Evolutionary conservation across 108 stramenopile genomes (phyloP), one percentile per base, ranked within the genome.

Genomic region (Chaetoceros muelleri): DNA sequence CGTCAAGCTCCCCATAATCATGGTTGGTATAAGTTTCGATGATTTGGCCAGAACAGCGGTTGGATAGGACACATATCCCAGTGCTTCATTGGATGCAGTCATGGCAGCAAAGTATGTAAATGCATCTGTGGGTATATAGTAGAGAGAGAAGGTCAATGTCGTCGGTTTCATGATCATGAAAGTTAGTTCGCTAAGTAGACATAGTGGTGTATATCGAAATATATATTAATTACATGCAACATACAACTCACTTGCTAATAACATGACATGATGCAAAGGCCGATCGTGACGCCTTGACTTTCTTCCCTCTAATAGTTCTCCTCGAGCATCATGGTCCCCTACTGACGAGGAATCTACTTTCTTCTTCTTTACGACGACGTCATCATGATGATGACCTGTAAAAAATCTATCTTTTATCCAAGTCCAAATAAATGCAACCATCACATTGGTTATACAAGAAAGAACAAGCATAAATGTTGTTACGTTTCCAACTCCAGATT

Each of bases 1-100:
- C 1, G 85, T 63, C 5, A 88, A 53, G 55, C 64, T 70, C 24
- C 85, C 85, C 45, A 81, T 82, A 1, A 85, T 46, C 91, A 97
- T 95, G 25, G 90, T 93, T 10, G 96, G 96, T 20, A 97, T 88
- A 21, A 97, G 73, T 76, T 97, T 97, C 57, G 91, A 91, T 40
- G 79, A 79, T 72, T 97, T 97, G 20, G 87, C 93, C 66, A 97
- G 71, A 0, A 93, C 89, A 46, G 86, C 87, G 24, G 91, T 85
- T 10, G 96, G 96, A 64, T 94, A 97, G 1, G 86, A 81, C 2
- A 93, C 90, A 53, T 72, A 87, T n/a, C 69, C 76, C 1, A 93
- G 62, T 7, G 82, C 69, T 62, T 93, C 86, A 55, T 92, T 92
- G 28, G 78, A 78, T 2, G 72, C 70, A 1, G 70, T 60, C 90